Base-by-base conservation (phyloP, 139 green algal genomes). In the Nannochloris sp. region DNA sequence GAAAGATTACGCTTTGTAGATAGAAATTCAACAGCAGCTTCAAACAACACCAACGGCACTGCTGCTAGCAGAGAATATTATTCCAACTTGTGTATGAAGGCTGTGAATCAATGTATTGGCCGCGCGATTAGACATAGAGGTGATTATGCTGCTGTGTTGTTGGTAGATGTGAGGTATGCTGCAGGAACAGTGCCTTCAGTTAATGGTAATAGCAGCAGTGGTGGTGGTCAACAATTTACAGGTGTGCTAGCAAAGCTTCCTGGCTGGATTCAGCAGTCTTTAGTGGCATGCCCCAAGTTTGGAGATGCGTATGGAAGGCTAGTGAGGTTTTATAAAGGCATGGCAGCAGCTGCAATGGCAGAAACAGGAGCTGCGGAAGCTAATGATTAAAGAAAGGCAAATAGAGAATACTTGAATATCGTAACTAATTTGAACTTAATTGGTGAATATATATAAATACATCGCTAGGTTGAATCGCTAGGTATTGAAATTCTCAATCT, bases 81-180 rank as follows among this genome's bases (percentile, higher is more conserved):
- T 64, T 78, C 91, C 38, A 85, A 90, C 53, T 67, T 85, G 12
- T 94, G 87, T 81, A 85, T 87, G 76, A 89, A 89, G 66, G 89
- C 87, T 0, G 92, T 99, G 12, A 99, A 99, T 73, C 93, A 98
- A 83, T 91, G 83, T 61, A 82, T 99, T 1, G 93, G 93, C 25
- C 73, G 92, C 0, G 92, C 88, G 42, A 93, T 93, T 33, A 73
- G 87, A 5, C 87, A 95, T 64, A 30, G 30, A 0, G n/a, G 62
- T 8, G 93, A 99, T 71, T 96, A 95, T 64, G 93, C 93, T 4
- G 80, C 85, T 0, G 78, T 98, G 6, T 32, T 99, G 13, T 72
- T 99, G 29, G 82, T 79, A n/a, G 93, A 98, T 61, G 33, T 15
- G 1, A 65, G 91, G 2, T 98, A 95, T 72, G 48, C 58, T 51